Conservation (phyloP, 2,329 filamentous ascomycete genomes). For the Monosporascus sp. region DNA sequence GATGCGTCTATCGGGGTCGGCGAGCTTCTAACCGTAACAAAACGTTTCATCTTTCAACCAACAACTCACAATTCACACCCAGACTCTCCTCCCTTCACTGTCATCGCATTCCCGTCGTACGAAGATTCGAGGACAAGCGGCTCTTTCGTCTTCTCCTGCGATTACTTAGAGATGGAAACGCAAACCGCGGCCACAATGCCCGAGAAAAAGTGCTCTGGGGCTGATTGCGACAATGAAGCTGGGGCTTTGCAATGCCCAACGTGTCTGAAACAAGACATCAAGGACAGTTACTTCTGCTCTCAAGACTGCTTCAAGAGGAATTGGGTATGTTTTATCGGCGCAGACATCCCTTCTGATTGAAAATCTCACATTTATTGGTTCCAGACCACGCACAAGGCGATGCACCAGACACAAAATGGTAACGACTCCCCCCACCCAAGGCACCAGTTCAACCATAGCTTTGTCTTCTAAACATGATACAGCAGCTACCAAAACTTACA, state of each 20-base stretch:
- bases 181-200: background rate
- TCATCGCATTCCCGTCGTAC: too few relatives aligned
- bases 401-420: constrained; percentile 48
- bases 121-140: too few relatives aligned
- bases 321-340: constrained; percentile 41
- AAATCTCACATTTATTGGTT: background rate
- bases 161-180: too few relatives aligned
- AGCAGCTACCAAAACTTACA: constrained; percentile 64
- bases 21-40: too few relatives aligned
- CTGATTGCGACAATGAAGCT: constrained; percentile 63
- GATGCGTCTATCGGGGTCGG: too few relatives aligned
- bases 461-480: constrained; percentile 62
- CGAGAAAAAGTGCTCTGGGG: constrained; percentile 49
- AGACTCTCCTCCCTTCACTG: too few relatives aligned
- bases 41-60: too few relatives aligned
- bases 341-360: background rate
- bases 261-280: constrained; percentile 62
- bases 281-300: constrained; percentile 70
- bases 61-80: too few relatives aligned
- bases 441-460: constrained; percentile 34
- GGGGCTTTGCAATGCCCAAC: constrained; percentile 67
- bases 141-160: too few relatives aligned
- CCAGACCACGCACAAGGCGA: constrained; percentile 54
- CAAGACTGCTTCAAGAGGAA: constrained; percentile 77
- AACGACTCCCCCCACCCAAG: background rate